Conservation (phyloP, 1,139 yeast species). For the Geotrichum citri-aurantii region DNA sequence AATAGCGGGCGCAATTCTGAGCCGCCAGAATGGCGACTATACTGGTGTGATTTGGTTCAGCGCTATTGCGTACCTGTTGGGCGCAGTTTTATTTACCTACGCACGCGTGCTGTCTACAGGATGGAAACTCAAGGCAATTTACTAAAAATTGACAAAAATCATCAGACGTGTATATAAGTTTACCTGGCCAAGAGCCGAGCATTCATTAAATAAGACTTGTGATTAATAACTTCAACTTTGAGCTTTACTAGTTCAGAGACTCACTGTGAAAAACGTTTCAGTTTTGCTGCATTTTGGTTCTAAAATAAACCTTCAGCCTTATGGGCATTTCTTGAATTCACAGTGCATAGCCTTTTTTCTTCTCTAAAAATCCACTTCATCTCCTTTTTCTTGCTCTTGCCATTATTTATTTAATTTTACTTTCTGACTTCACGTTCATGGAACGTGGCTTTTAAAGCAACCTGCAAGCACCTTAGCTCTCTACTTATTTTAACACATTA, state of each 20-base stretch:
- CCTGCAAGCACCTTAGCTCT: neutral
- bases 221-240: neutral
- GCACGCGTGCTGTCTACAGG: constrained; percentile 12
- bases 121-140: constrained; percentile 9
- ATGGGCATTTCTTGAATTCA: neutral
- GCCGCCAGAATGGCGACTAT: constrained; percentile 18
- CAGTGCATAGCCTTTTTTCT: neutral
- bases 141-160: neutral
- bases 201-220: neutral
- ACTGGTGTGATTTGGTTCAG: constrained; percentile 13
- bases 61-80: constrained; percentile 10
- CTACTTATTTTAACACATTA: neutral
- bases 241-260: neutral
- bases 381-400: neutral
- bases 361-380: neutral
- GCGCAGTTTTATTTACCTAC: constrained; percentile 2
- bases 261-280: neutral
- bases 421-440: neutral
- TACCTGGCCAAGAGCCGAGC: too few relatives aligned
- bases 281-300: neutral
- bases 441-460: neutral
- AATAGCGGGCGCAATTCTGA: constrained; percentile 45
- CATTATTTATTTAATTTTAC: neutral
- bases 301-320: neutral
- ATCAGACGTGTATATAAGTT: neutral